A percentile compares a stretch with the other conserved stretches of the same genome.
phyloP scores from a whole-genome alignment of 75 land plant species.

The Cunninghamia lanceolata region DNA sequence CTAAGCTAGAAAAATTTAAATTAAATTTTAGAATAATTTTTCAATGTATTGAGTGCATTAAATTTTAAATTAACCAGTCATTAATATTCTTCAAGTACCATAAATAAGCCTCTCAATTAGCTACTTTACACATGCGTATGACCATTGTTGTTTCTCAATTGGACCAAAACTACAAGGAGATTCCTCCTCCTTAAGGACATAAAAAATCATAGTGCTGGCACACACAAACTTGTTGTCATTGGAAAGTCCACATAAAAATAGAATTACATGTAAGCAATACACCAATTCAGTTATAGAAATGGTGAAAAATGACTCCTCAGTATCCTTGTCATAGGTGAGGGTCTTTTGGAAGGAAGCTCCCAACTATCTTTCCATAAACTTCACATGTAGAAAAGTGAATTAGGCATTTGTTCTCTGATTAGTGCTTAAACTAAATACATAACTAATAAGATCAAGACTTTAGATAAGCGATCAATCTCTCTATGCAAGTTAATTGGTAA shows the following conservation, averaged over 20 bases:
- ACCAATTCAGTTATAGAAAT: neutral
- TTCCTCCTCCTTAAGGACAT: constrained; percentile 76
- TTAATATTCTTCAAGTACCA: constrained; percentile 38
- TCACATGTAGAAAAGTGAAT: constrained; percentile 99
- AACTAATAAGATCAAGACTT: neutral
- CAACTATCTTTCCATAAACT: constrained; percentile 94
- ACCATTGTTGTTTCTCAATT: constrained; percentile 95
- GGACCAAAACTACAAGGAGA: constrained; percentile 96
- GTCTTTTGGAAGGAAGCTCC: constrained; percentile 89
- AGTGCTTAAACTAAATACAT: constrained; percentile 61
- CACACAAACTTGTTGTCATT: neutral
- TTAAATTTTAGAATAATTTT: neutral
- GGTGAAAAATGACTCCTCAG: neutral
- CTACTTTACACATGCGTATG: constrained; percentile 98
- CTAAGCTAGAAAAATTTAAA: constrained; percentile 51
- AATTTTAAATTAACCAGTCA: neutral
- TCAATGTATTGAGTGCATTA: neutral
- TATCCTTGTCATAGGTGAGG: constrained; percentile 68
- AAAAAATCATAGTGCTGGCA: constrained; percentile 75
- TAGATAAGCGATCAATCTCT: neutral
- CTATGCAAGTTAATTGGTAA: neutral
- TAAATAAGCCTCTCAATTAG: constrained; percentile 92
- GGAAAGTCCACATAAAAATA: neutral
- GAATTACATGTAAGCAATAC: neutral
- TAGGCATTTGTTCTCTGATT: constrained; percentile 85